Evolutionary conservation across 192 early-diverging fungal genomes (phyloP).

Genomic region (Dissophora globulifera): DNA sequence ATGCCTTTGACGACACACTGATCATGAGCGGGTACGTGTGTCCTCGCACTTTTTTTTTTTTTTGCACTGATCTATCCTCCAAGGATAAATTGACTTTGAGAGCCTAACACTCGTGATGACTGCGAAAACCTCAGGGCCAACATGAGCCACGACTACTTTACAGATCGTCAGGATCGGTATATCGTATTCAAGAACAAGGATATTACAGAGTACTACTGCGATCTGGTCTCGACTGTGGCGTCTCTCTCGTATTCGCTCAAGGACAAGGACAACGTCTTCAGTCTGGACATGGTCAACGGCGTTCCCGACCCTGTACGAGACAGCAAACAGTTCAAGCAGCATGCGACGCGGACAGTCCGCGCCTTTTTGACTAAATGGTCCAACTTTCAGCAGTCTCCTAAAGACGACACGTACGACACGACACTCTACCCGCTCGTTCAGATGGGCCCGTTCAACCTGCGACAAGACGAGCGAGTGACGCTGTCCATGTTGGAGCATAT

Average conservation of each 20-base stretch:
- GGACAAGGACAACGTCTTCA: constrained; percentile 5
- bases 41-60: too few species aligned
- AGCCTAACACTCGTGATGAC: too few species aligned
- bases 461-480: constrained; percentile 81
- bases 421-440: constrained; percentile 86
- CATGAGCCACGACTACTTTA: constrained; percentile 94
- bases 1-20: constrained; percentile 87
- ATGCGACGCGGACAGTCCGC: constrained; percentile 60
- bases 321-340: constrained; percentile 64
- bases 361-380: constrained; percentile 64
- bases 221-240: constrained; percentile 71
- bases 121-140: constrained; percentile 86
- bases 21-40: constrained; percentile 79
- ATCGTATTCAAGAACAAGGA: constrained; percentile 70
- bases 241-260: constrained; percentile 69
- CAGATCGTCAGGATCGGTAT: constrained; percentile 95
- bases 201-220: constrained; percentile 76
- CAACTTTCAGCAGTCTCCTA: constrained; percentile 9
- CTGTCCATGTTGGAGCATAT: constrained; percentile 68
- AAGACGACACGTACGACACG: constrained; percentile 64
- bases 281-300: constrained; percentile 11
- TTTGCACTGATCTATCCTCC: too few species aligned
- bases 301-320: constrained; percentile 69
- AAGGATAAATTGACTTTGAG: too few species aligned
- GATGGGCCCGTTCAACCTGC: constrained; percentile 82